Evolutionary conservation across 176 grass and related monocot species (phyloP), one percentile per base, ranked within the genome.

Genomic region (Puccinellia tenuiflora): DNA sequence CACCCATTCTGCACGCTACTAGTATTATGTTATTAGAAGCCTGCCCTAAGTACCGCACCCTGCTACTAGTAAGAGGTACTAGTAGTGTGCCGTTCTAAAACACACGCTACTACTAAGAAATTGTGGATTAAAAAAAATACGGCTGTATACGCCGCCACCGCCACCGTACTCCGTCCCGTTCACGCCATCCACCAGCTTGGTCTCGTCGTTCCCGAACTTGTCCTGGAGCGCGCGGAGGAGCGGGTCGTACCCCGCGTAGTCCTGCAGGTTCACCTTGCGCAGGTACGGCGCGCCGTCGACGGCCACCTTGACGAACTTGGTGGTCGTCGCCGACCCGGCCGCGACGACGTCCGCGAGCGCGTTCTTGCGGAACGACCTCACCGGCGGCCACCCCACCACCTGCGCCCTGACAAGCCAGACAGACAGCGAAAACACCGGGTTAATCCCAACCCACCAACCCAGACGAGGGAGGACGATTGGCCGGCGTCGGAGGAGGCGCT

Each of bases 331-430:
- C 48, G 85, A 90, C 8, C 85, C 92, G 43, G 81, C 91, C 43
- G 81, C 91, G 69, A 70, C 91, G 75, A 71, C 88, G 52, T 81
- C 87, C 51, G 75, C 90, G 26, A 99, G 81, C 76, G 88, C 97
- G 87, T 94, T 94, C 84, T 88, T 90, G 54, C 89, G 83, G 88
- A 84, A 94, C 53, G 88, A 85, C 88, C 97, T 90, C 75, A 99
- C 97, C 42, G 97, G 97, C 53, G 97, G 97, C 97, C 97, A 99
- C 63, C 97, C 97, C 29, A 99, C 97, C 76, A 92, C 97, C 64
- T 84, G 85, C 73, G 88, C 93, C 88, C 97, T 99, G 66, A 10
- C 4, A 16, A 61, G 16, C 56, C 34, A 48, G 80, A 38, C 43
- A 52, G 66, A 20, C 12, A 56, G 21, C 0, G 3, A 13, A 10